Percentiles rank a stretch among this genome's conserved stretches.
Conservation (phyloP, 441 rosid species). For the Euphorbia schlechtendalii region DNA sequence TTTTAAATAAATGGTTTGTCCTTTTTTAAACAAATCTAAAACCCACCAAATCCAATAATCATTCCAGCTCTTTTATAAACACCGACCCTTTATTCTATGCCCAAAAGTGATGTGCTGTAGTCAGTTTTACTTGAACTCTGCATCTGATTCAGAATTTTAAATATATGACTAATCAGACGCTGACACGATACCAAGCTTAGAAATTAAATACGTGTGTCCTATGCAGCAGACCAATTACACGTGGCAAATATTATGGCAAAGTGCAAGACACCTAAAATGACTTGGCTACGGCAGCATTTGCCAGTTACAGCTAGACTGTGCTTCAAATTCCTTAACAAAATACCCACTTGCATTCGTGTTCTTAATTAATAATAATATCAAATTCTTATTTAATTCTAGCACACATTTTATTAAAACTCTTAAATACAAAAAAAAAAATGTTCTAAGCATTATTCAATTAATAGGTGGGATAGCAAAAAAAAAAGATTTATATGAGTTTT, state of each 20-base stretch:
- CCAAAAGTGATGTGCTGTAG: neutral
- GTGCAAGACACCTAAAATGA: slow-evolving; percentile 2
- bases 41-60: slow-evolving; percentile 14
- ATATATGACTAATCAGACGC: neutral
- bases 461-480: no score
- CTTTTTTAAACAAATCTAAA: slow-evolving; percentile 7
- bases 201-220: neutral
- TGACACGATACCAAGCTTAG: slow-evolving; percentile 3
- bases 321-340: slow-evolving; percentile 5
- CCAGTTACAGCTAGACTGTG: slow-evolving; percentile 19
- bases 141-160: neutral
- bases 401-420: no score
- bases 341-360: neutral
- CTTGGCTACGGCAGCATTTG: slow-evolving; percentile 6
- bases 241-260: slow-evolving; percentile 11
- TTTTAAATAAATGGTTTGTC: slow-evolving; percentile 11
- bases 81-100: no score
- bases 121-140: neutral
- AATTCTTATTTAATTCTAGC: no score
- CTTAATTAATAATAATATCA: neutral
- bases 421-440: no score
- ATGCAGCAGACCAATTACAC: neutral
- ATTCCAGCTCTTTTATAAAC: no score
- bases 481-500: no score
- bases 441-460: no score